Evolutionary conservation across 2,329 filamentous ascomycete species (phyloP), one percentile per base, ranked within the genome.

Genomic region (Aspergillus fructus): DNA sequence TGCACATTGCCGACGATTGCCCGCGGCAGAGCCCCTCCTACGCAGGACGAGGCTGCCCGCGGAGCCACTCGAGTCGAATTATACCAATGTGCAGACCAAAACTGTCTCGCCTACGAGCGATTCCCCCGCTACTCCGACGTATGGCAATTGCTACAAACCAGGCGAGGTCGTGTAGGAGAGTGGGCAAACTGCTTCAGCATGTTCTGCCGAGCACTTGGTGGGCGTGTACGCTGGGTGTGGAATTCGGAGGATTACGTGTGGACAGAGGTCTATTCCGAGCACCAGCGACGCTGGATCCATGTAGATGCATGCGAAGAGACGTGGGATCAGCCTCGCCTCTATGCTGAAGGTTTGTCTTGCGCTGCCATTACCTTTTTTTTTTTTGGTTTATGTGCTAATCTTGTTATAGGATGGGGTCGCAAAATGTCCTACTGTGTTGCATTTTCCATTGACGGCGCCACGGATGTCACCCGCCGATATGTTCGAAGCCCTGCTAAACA

Each of bases 111-210:
- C 27, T 91, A 88, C 69, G 93, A 97, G 74, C 86, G 93, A 62
- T 99, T 97, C 66, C 93, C 94, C 40, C 86, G 94, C 59, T 97
- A 96, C 74, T 93, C 91, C 59, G 93, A 99, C 71, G 93, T 96
- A 24, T 97, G 96, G 87, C 88, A 92, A 50, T 78, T 97, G 59
- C 79, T 99, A 43, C 89, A 97, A 74, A 96, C 91, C 27, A 83
- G 90, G 65, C 85, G 89, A 65, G 94, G 94, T 37, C 88, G 94
- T 65, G 89, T 89, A 60, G 94, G 94, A 60, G 94, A 99, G 78
- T 97, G 94, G 92, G 92, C 91, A 64, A 97, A 97, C 77, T 97
- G 93, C 81, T 99, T 99, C 78, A 93, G 89, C 78, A 97, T 97
- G 94, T 83, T 99, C 52, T 97, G 93, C 80, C 86, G 93, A 59